Base-by-base conservation (phyloP, 768 basidiomycete genomes). In the Agrocybe praecox region DNA sequence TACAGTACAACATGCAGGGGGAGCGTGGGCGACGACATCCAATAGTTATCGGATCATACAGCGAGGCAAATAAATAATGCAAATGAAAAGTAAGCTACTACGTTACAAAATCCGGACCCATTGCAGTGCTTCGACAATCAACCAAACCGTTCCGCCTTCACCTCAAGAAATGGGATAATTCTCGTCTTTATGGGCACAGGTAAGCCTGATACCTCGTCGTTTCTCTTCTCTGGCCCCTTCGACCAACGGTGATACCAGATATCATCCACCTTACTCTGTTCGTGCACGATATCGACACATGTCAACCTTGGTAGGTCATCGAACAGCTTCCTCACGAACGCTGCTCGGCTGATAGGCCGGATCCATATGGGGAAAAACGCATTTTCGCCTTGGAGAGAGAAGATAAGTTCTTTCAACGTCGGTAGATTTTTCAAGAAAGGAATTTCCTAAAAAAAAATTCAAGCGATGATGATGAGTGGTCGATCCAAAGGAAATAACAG, bases 241-340 rank as follows among this genome's bases (percentile, higher is more conserved):
- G 36, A n/a, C 62, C 62, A 63, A 19, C 62, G 36, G 33, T 63
- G 56, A 29, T 63, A 63, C 52, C 45, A 45, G n/a, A 60, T 58
- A 14, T 53, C 59, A 29, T 46, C 43, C 10, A 53, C 47, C 3
- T 45, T 52, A 2, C 42, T 42, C 59, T 59, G 58, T 15, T 56
- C 53, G 14, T 54, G 45, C 10, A 56, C 59, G 11, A 63, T 44
- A 19, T 63, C 59, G 9, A 63, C 49, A 6, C 45, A 42, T 11
- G 11, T 18, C 12, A 63, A 26, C 17, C 32, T 44, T 4, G 19
- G 29, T 6, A 53, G 58, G 15, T 52, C 44, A 1, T n/a, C 19
- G 34, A 63, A 63, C 45, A 63, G 59, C 2, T 54, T 34, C 10
- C 56, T 33, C 1, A 63, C 56, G 17, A 53, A 40, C 9, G 8